phyloP scores from a whole-genome alignment of 2,329 filamentous ascomycete species.

The Fusarium cicatricum region DNA sequence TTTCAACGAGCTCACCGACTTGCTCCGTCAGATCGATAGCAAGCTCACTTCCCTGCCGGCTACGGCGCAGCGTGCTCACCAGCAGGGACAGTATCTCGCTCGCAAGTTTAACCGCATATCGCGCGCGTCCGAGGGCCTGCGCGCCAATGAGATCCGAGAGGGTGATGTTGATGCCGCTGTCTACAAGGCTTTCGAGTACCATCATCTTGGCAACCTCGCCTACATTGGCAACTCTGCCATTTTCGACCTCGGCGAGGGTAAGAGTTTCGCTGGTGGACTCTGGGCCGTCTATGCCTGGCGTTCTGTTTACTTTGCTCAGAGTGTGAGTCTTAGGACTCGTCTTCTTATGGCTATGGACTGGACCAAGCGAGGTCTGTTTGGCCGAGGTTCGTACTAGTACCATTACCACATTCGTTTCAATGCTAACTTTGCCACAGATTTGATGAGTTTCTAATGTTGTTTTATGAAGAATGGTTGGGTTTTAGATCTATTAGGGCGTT shows the following conservation, averaged over 20 bases:
- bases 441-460: conserved; percentile 58
- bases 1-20: conserved; percentile 88
- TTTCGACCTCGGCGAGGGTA: conserved; percentile 84
- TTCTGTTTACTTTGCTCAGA: conserved; percentile 96
- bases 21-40: conserved; percentile 90
- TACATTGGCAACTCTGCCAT: conserved; percentile 97
- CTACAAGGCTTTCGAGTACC: conserved; percentile 95
- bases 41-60: conserved; percentile 95
- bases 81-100: conserved; percentile 92
- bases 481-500: conserved; percentile 20
- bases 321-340: conserved; percentile 89
- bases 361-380: conserved; percentile 95
- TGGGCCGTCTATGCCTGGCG: conserved; percentile 97
- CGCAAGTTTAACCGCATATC: conserved; percentile 94
- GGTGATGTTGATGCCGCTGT: conserved; percentile 91
- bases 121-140: conserved; percentile 76
- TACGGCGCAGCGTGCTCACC: conserved; percentile 94
- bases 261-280: conserved; percentile 82
- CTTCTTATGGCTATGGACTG: conserved; percentile 96
- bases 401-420: background rate
- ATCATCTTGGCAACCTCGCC: conserved; percentile 87
- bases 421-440: conserved; percentile 48
- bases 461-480: background rate
- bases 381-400: conserved; percentile 74
- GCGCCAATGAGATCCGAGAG: conserved; percentile 81